A percentile compares a stretch with the other conserved stretches of the same genome.
Conservation (phyloP, 768 basidiomycete genomes). For the Mycena metata region DNA sequence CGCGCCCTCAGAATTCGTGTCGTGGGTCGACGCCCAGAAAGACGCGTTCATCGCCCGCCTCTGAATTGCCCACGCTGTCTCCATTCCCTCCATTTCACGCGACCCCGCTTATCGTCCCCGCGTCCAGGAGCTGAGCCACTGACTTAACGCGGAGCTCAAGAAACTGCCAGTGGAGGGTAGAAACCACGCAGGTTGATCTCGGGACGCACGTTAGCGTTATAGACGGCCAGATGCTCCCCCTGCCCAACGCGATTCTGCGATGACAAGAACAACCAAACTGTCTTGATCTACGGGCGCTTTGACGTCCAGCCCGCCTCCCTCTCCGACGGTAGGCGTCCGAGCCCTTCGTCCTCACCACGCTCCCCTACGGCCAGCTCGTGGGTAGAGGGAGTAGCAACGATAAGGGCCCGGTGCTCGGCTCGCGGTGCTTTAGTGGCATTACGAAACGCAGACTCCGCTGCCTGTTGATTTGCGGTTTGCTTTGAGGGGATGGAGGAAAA, state of each 20-base stretch:
- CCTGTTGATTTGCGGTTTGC: slow-evolving; percentile 93
- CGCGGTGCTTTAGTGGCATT: slow-evolving; percentile 90
- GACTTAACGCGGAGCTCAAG: slow-evolving; percentile 80
- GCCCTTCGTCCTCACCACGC: slow-evolving; percentile 79
- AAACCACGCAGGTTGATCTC: slow-evolving; percentile 79
- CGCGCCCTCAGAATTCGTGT: slow-evolving; percentile 62
- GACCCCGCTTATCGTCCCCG: slow-evolving; percentile 80
- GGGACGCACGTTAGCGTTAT: slow-evolving; percentile 73
- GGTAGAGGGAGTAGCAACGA: slow-evolving; percentile 93
- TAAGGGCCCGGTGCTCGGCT: slow-evolving; percentile 91
- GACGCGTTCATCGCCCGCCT: slow-evolving; percentile 84
- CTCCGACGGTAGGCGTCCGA: slow-evolving; percentile 88
- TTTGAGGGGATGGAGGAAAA: slow-evolving; percentile 99
- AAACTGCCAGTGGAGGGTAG: slow-evolving; percentile 85
- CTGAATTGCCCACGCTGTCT: slow-evolving; percentile 83
- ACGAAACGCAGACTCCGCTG: slow-evolving; percentile 71
- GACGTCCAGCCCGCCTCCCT: slow-evolving; percentile 88
- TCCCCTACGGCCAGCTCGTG: slow-evolving; percentile 70
- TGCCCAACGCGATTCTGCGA: slow-evolving; percentile 92
- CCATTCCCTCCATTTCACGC: slow-evolving; percentile 85
- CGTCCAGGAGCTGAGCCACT: slow-evolving; percentile 89
- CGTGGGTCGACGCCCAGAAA: slow-evolving; percentile 76
- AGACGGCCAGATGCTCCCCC: slow-evolving; percentile 74
- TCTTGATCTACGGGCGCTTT: slow-evolving; percentile 94
- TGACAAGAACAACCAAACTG: slow-evolving; percentile 92